Base-by-base conservation (phyloP, 257 asterid species). In the Solanum lycopersicoides region DNA sequence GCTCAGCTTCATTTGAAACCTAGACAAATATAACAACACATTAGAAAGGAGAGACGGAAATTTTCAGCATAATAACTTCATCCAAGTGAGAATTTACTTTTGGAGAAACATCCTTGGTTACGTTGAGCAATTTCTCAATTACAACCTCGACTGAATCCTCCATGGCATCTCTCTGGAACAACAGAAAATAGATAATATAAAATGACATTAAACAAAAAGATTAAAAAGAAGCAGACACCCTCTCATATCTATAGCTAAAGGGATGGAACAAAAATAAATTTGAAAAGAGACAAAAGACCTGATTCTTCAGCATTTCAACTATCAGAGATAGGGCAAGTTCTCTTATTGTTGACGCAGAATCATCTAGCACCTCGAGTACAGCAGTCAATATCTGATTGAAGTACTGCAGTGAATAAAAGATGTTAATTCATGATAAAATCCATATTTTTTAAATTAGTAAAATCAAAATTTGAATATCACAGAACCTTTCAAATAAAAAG, bases 101-200 rank as follows among this genome's bases (percentile, higher is more conserved):
- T 35, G 95, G 91, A 87, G 93, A 93, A 83, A 86, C 88, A 87
- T 97, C 99, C 88, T 94, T 94, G 11, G 99, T 91, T 74, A 92
- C 95, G 28, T 96, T 98, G 89, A 97, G 98, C 92, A 97, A 92
- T 91, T 96, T 97, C 87, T 97, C 99, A 82, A 93, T 93, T 56
- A 97, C 95, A 88, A 97, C 92, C 93, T 97, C 99, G 86, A 96
- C 87, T 25, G 98, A 94, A 83, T 97, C 99, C 94, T 96, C 99
- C 98, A 97, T 93, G 15, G 95, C 91, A 66, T 91, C 95, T 92
- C 94, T 96, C 99, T 97, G 94, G 53, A 87, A 83, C 88, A n/a
- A 85, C 71, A 86, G 28, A 87, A 56, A 42, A 63, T 37, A 56
- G 69, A 56, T 75, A 73, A 83, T 13, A 39, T 13, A 65, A 88